These are phyloP conservation scores for Emmonsiellopsis sp. DNA, from an alignment of 2,329 filamentous ascomycete species.

Conservation along the genomic window DNA sequence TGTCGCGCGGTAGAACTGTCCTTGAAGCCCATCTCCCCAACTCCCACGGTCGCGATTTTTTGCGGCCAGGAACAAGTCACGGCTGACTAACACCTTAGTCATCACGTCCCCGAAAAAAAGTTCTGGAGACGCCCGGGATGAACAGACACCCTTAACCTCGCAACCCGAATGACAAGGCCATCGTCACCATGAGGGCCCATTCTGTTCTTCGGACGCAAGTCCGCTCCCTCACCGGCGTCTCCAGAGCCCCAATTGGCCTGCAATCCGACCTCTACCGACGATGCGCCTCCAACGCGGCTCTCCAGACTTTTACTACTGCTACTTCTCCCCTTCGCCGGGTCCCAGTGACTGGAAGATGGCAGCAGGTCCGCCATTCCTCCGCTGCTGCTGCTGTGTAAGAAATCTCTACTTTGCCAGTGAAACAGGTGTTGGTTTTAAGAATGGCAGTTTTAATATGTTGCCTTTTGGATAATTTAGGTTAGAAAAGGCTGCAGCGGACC, in stretches of 20 bases:
- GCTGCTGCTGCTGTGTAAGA: slow-evolving; percentile 36
- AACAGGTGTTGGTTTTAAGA: background rate
- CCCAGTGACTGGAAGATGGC: slow-evolving; percentile 30
- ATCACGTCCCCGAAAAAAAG: slow-evolving; percentile 3
- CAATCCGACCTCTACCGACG: slow-evolving; percentile 26
- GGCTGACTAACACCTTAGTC: background rate
- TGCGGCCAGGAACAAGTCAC: background rate
- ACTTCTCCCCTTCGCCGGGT: slow-evolving; percentile 23
- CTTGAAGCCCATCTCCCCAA: background rate
- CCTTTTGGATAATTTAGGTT: slow-evolving; percentile 26
- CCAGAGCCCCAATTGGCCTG: slow-evolving; percentile 24
- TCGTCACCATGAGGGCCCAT: slow-evolving; percentile 29
- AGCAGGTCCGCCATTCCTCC: slow-evolving; percentile 34
- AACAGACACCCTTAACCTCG: background rate
- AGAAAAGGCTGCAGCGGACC: slow-evolving; percentile 49
- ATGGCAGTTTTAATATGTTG: slow-evolving; percentile 5
- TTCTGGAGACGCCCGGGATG: background rate
- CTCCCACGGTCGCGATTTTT: background rate
- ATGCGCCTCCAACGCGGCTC: slow-evolving; percentile 29
- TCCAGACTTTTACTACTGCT: slow-evolving; percentile 23
- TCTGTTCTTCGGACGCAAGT: slow-evolving; percentile 30
- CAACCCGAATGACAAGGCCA: slow-evolving; percentile 2
- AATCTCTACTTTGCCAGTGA: slow-evolving; percentile 1
- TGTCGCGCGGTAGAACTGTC: background rate
- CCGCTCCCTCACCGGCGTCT: slow-evolving; percentile 28